Conservation (phyloP, 2,329 filamentous ascomycete species). For the Didymella pinodella region DNA sequence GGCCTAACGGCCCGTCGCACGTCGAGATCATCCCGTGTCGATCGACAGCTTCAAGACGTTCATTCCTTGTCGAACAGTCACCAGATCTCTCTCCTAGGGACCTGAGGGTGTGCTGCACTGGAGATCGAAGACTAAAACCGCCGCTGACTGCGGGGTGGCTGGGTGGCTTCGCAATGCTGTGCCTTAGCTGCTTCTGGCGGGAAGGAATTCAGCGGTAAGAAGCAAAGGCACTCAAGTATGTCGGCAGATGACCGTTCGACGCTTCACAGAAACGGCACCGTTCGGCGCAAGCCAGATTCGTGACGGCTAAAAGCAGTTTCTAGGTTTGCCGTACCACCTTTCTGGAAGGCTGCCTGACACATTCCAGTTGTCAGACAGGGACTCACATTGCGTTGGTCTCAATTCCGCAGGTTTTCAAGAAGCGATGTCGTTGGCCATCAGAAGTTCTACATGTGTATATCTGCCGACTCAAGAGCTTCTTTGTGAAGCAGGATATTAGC, state of each 20-base stretch:
- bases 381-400: neutral
- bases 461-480: neutral
- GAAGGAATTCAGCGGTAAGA: constrained; percentile 1
- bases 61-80: constrained; percentile 18
- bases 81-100: constrained; percentile 5
- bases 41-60: constrained; percentile 26
- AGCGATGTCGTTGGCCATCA: neutral
- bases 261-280: constrained; percentile 11
- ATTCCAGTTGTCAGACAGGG: neutral
- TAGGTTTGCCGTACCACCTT: constrained; percentile 10
- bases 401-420: neutral
- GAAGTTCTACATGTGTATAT: neutral
- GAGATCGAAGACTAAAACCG: constrained; percentile 3
- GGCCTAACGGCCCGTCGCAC: constrained; percentile 39
- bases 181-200: neutral
- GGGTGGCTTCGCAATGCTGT: constrained; percentile 6
- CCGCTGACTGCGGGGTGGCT: constrained; percentile 15
- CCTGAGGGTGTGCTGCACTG: constrained; percentile 11
- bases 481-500: too few relatives aligned
- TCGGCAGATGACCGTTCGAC: constrained; percentile 4
- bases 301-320: neutral
- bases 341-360: constrained; percentile 10
- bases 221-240: constrained; percentile 10
- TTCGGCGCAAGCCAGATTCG: constrained; percentile 10
- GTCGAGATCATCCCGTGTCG: constrained; percentile 36